Base-by-base conservation (phyloP, 768 basidiomycete species). In the Lentinula sp. region DNA sequence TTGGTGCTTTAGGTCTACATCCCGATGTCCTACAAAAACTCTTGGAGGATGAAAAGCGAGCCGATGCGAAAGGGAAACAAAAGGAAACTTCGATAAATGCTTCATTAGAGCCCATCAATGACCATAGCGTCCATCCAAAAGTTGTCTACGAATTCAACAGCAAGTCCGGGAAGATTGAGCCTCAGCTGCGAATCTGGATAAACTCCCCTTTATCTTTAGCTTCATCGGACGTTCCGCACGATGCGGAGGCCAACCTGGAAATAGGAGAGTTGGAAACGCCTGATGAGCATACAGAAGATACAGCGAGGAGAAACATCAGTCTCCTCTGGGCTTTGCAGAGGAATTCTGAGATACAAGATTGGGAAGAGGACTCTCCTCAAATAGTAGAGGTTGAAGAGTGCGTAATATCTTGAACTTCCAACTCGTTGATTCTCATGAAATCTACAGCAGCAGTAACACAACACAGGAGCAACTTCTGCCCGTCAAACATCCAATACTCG, bases 1-100 rank as follows among this genome's bases (percentile, higher is more conserved):
- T 98, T 16, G 78, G 83, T 3, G 79, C 83, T 2, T 75, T 93
- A 23, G 95, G 91, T 0, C 73, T 87, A 5, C 75, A 74, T 61
- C 84, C 84, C 4, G 67, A 72, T 8, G 67, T 83, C 0, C 71
- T 86, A 13, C 81, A 81, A 0, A 72, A 78, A 53, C 70, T 80
- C 21, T 69, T 81, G 16, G 70, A 67, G 5, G 21, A 63, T 16
- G 31, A 63, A 31, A 39, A 56, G 9, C 59, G 58, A 10, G 49
- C 23, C 42, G 31, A 55, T 2, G 62, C 58, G n/a, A 72, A 73
- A 51, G 71, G 67, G 5, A 73, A 70, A 59, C 65, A 64, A 21
- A 65, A 66, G 32, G 23, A 65, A 65, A n/a, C 11, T 42, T 46
- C 52, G n/a, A 48, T 39, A 32, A 59, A 56, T 39, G 37, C 37